Percentiles rank a stretch among this genome's conserved stretches.
Evolutionary conservation across 768 basidiomycete species (phyloP).

Genomic region (Boletus coccyginus): DNA sequence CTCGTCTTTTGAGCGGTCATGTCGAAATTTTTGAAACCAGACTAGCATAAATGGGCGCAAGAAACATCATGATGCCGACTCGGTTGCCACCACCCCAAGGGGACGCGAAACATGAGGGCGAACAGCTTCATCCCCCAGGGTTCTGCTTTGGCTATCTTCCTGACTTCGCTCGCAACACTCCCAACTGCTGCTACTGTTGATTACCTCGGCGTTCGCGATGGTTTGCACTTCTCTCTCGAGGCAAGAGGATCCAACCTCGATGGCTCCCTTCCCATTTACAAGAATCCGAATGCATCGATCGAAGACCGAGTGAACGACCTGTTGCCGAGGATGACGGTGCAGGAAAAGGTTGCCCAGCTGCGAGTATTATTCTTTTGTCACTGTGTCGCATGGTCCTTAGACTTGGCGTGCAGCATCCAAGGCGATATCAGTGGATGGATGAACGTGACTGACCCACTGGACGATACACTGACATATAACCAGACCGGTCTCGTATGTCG

Average conservation of each 20-base stretch:
- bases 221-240: constrained; percentile 29
- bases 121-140: not conserved
- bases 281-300: constrained; percentile 52
- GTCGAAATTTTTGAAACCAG: not conserved
- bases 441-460: constrained; percentile 55
- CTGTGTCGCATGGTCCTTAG: not conserved
- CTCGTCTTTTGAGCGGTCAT: not conserved
- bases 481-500: constrained; percentile 39
- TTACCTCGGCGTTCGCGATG: constrained; percentile 24
- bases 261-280: constrained; percentile 55
- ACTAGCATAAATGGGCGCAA: constrained; percentile 5
- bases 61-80: not conserved
- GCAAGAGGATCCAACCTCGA: constrained; percentile 50
- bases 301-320: constrained; percentile 45
- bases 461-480: constrained; percentile 57
- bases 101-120: constrained; percentile 6
- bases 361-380: constrained; percentile 25
- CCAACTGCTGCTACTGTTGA: constrained; percentile 1
- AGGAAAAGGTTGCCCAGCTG: constrained; percentile 69
- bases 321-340: constrained; percentile 64
- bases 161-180: not conserved
- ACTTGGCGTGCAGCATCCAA: constrained; percentile 47
- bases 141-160: not conserved
- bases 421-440: constrained; percentile 64
- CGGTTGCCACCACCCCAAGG: constrained; percentile 20